Evolutionary conservation across 2,329 filamentous ascomycete species (phyloP).

Genomic region (Lasiodiplodia theobromae): DNA sequence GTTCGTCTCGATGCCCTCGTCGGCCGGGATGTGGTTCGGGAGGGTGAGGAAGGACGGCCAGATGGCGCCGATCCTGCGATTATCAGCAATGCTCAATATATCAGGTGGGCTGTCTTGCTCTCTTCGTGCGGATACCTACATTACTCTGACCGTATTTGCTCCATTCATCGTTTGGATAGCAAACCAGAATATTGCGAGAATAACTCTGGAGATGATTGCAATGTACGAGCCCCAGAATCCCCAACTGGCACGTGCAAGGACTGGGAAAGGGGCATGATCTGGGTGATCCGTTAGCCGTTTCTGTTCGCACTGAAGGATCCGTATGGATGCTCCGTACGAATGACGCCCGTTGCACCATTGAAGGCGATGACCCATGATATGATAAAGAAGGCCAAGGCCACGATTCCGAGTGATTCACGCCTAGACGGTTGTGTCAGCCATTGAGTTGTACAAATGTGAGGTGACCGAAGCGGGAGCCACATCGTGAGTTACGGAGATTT

Average conservation of each 20-base stretch:
- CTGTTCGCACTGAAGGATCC: background rate
- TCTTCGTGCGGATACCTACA: conserved; percentile 37
- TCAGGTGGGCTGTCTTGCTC: background rate
- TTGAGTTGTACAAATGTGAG: background rate
- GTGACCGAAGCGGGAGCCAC: no score
- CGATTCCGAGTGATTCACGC: conserved; percentile 60
- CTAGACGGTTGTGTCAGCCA: background rate
- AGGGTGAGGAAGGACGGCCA: conserved; percentile 65
- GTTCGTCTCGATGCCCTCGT: conserved; percentile 62
- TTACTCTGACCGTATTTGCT: conserved; percentile 60
- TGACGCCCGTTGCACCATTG: conserved; percentile 60
- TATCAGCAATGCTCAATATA: background rate
- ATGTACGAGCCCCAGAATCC: conserved; percentile 66
- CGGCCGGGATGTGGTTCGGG: conserved; percentile 59
- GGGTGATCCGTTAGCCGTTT: conserved; percentile 34
- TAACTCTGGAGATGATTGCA: conserved; percentile 60
- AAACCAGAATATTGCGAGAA: conserved; percentile 68
- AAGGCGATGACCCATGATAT: conserved; percentile 66
- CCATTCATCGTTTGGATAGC: conserved; percentile 72
- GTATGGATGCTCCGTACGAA: conserved; percentile 33
- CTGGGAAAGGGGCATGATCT: conserved; percentile 64
- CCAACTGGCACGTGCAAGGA: conserved; percentile 63
- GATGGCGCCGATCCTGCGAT: conserved; percentile 55
- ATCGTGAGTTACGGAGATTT: background rate
- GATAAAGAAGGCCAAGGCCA: conserved; percentile 60